Percentiles rank a stretch among this genome's conserved stretches.
These are phyloP conservation scores for Alternaria brassicicola DNA, from an alignment of 2,329 filamentous ascomycete genomes.

Conservation along the genomic window DNA sequence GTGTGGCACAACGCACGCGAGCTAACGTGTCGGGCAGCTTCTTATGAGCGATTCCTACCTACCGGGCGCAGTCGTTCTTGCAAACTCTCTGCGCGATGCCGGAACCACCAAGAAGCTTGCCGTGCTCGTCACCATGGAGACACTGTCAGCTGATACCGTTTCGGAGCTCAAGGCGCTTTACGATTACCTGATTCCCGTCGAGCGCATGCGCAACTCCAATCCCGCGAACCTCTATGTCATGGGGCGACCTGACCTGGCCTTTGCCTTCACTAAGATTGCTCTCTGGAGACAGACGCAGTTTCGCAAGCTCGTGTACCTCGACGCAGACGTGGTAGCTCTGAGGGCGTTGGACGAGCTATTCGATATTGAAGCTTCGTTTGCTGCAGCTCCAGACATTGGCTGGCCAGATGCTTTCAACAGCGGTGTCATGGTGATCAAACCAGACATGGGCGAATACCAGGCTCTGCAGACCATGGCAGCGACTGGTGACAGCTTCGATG, in stretches of 20 bases:
- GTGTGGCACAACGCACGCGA: conserved; percentile 28
- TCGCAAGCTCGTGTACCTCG: conserved; percentile 90
- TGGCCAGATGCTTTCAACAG: conserved; percentile 99
- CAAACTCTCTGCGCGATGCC: conserved; percentile 91
- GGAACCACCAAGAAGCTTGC: conserved; percentile 85
- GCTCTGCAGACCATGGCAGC: conserved; percentile 83
- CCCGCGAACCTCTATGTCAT: conserved; percentile 88
- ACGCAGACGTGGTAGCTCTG: conserved; percentile 90
- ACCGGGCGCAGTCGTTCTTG: conserved; percentile 89
- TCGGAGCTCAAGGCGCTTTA: conserved; percentile 82
- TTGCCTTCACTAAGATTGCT: conserved; percentile 94
- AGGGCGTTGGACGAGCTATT: conserved; percentile 94
- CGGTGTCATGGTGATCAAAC: conserved; percentile 91
- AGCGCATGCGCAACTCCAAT: conserved; percentile 75
- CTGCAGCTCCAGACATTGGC: conserved; percentile 88
- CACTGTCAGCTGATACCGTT: conserved; percentile 75
- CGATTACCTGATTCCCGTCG: conserved; percentile 86
- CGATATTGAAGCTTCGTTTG: conserved; percentile 64
- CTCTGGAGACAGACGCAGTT: conserved; percentile 93
- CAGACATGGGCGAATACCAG: conserved; percentile 86
- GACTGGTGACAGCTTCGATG: conserved; percentile 90
- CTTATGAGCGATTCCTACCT: conserved; percentile 91
- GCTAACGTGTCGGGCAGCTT: conserved; percentile 65
- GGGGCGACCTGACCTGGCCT: conserved; percentile 87
- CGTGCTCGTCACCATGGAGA: conserved; percentile 81